phyloP scores from a whole-genome alignment of 805 yeast species.

The Saturnispora ahearnii region DNA sequence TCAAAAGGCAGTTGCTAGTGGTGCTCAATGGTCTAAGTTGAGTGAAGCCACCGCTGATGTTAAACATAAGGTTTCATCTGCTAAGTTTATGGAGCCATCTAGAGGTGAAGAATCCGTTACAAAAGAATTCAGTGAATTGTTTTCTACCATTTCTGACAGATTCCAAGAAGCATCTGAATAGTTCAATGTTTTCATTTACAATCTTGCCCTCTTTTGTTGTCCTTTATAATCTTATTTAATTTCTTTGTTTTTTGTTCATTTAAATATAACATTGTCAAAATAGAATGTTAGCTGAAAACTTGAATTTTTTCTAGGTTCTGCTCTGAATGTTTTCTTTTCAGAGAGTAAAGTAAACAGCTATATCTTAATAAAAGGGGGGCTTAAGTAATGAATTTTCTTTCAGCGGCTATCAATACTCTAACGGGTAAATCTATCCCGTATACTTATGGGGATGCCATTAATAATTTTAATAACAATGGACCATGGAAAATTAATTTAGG shows the following conservation, averaged over 20 bases:
- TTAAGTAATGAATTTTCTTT: conserved; percentile 54
- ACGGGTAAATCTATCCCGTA: conserved; percentile 55
- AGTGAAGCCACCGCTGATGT: conserved; percentile 84
- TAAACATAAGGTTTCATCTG: conserved; percentile 86
- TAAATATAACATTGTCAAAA: background rate
- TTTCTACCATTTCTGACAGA: conserved; percentile 71
- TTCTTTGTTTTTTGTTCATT: background rate
- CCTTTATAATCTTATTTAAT: background rate
- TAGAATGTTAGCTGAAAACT: background rate
- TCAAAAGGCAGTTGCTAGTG: conserved; percentile 89
- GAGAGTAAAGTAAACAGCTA: too few species aligned
- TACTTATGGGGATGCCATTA: conserved; percentile 37
- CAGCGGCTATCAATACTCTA: conserved; percentile 52
- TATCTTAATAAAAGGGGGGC: background rate
- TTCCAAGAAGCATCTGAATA: conserved; percentile 94
- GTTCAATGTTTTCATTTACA: conserved; percentile 4
- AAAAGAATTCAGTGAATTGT: conserved; percentile 68
- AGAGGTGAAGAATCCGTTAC: conserved; percentile 75
- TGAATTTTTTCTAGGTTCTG: background rate
- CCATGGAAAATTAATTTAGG: conserved; percentile 65
- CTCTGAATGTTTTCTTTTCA: too few species aligned
- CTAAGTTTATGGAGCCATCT: conserved; percentile 94
- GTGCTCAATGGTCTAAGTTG: conserved; percentile 91
- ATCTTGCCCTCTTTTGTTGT: background rate
- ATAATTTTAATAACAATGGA: conserved; percentile 17